phyloP scores from a whole-genome alignment of 176 grass and related monocot species.

The Guadua angustifolia region DNA sequence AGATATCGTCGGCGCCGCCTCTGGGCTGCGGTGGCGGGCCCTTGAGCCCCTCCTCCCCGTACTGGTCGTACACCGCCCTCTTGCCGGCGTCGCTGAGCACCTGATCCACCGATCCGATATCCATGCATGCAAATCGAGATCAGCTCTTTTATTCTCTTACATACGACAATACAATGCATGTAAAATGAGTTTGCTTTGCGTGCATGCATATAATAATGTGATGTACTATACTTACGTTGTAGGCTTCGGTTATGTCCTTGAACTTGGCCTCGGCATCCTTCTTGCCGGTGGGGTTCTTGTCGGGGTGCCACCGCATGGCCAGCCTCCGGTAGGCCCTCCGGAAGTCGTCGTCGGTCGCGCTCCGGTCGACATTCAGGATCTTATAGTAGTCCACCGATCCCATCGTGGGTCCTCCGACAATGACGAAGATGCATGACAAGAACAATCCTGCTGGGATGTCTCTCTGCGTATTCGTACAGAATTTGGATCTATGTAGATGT shows the following conservation, averaged over 20 bases:
- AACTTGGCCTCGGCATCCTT: slow-evolving; percentile 59
- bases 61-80: slow-evolving; percentile 71
- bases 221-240: slow-evolving; percentile 39
- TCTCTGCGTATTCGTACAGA: too few species aligned
- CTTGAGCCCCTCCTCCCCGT: slow-evolving; percentile 70
- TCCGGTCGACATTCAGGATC: slow-evolving; percentile 44
- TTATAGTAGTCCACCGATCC: slow-evolving; percentile 56
- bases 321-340: slow-evolving; percentile 54
- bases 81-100: slow-evolving; percentile 71
- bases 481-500: background rate
- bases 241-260: slow-evolving; percentile 69
- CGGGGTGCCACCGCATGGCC: slow-evolving; percentile 68
- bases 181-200: background rate
- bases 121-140: background rate
- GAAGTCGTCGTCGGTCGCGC: slow-evolving; percentile 57
- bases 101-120: slow-evolving; percentile 42
- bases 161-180: background rate
- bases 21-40: slow-evolving; percentile 22
- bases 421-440: slow-evolving; percentile 42
- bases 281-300: slow-evolving; percentile 59
- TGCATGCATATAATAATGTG: background rate
- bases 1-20: slow-evolving; percentile 60
- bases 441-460: background rate
- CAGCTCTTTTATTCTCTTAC: background rate
- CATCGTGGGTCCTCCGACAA: slow-evolving; percentile 21